Evolutionary conservation across 2,329 filamentous ascomycete species (phyloP), one percentile per base, ranked within the genome.

Genomic region (Clonostachys byssicola): DNA sequence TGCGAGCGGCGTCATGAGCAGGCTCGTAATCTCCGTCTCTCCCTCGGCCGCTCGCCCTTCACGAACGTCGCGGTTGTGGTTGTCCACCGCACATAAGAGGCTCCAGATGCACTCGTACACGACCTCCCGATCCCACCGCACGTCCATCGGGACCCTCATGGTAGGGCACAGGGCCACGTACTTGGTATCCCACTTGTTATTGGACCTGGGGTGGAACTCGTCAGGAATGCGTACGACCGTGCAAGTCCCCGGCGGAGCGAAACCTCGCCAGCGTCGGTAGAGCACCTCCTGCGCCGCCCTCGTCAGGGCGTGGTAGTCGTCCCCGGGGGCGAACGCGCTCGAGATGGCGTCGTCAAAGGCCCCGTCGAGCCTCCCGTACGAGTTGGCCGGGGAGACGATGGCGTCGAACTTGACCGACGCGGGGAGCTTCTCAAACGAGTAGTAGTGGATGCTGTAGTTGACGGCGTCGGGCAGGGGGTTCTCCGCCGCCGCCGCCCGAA

Each of bases 281-380:
- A 80, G 56, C 1, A 61, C 59, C 0, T 44, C 44, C 54, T 80
- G 76, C 2, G 64, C 72, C 7, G 64, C 67, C 7, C 60, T 56
- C 0, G 75, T 79, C 1, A 80, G 64, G 2, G 73, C 73, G 17
- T 65, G 52, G 51, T 78, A 79, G 45, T 73, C 65, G 20, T 68
- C 55, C 5, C 51, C 50, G 0, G 73, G 74, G 2, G 71, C 70
- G 49, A 78, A 71, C 12, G 66, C 65, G 34, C 67, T 64, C 0
- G 75, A 78, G 47, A 80, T 74, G 20, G 76, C 76, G 51, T 77
- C 71, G 57, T 80, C 75, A 51, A 79, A 81, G 43, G 67, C 73
- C 30, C 78, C 77, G 51, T 80, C 76, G 1, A 81, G 67, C 1
- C 68, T 66, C 30, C 68, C 76, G 55, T 78, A 80, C 2, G 74